A percentile compares a stretch with the other conserved stretches of the same genome.
Evolutionary conservation across 129 eudicot species (phyloP).

Genomic region (Escallonia herrerae): DNA sequence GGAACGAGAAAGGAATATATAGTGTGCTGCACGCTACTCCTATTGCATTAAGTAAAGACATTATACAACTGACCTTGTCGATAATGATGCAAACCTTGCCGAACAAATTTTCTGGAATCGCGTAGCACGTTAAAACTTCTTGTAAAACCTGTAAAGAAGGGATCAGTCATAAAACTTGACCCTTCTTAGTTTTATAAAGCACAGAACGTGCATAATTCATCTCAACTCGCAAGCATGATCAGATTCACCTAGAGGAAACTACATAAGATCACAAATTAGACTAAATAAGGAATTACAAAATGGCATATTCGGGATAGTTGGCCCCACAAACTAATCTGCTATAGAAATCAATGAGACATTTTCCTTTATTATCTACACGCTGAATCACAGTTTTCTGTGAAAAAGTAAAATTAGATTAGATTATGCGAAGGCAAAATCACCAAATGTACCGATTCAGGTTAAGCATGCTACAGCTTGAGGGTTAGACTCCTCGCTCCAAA

Average conservation of each 20-base stretch:
- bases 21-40: too few species aligned
- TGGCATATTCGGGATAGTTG: not conserved
- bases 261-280: not conserved
- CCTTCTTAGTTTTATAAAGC: not conserved
- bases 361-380: too few species aligned
- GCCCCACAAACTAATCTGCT: not conserved
- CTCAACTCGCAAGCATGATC: not conserved
- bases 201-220: not conserved
- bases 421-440: too few species aligned
- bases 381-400: too few species aligned
- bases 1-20: too few species aligned
- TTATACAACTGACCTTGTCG: conserved; percentile 74
- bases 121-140: conserved; percentile 70
- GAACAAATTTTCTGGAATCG: conserved; percentile 69
- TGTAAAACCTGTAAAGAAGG: conserved; percentile 65
- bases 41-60: too few species aligned
- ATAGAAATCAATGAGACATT: too few species aligned
- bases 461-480: too few species aligned
- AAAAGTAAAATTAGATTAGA: too few species aligned
- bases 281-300: not conserved
- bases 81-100: conserved; percentile 80
- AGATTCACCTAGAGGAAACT: not conserved
- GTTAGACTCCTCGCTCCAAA: too few species aligned
- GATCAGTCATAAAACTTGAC: not conserved
- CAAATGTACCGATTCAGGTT: too few species aligned